A percentile compares a stretch with the other conserved stretches of the same genome.
Evolutionary conservation across 192 early-diverging fungal genomes (phyloP).

Genomic region (Rhizophlyctis rosea): DNA sequence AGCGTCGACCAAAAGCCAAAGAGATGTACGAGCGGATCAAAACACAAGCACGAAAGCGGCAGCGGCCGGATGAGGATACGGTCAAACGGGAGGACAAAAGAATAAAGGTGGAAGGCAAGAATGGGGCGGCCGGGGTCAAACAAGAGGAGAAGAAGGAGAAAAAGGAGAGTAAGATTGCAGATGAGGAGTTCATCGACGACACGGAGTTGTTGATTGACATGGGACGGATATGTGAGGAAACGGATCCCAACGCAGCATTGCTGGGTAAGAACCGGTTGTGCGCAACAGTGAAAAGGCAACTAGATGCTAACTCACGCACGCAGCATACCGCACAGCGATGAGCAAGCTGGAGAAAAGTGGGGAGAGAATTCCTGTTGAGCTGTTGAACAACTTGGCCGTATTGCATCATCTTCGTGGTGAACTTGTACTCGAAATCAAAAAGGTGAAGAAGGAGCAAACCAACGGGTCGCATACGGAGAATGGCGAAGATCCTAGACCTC

Average conservation of each 20-base stretch:
- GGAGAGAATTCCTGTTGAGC: conserved; percentile 46
- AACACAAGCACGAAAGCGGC: too few relatives aligned
- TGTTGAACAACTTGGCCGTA: conserved; percentile 88
- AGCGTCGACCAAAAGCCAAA: conserved; percentile 11
- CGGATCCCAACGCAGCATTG: conserved; percentile 26
- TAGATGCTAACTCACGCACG: too few relatives aligned
- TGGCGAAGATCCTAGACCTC: conserved; percentile 27
- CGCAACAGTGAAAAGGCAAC: too few relatives aligned
- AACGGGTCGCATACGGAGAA: conserved; percentile 14
- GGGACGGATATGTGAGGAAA: conserved; percentile 25
- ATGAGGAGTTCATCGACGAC: conserved; percentile 28
- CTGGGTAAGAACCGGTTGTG: conserved; percentile 18
- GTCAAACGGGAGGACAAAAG: too few relatives aligned
- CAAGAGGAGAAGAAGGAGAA: conserved; percentile 1
- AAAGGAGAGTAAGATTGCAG: neutral
- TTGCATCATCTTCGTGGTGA: conserved; percentile 64
- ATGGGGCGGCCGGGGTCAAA: conserved; percentile 4
- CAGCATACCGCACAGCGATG: conserved; percentile 30
- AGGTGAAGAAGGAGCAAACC: conserved; percentile 7
- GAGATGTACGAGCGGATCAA: conserved; percentile 25
- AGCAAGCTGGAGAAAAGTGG: conserved; percentile 20
- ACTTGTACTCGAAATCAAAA: conserved; percentile 7
- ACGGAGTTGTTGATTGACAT: conserved; percentile 36
- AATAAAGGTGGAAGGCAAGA: conserved; percentile 14
- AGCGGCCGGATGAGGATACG: too few relatives aligned